A percentile compares a stretch with the other conserved stretches of the same genome.
These are phyloP conservation scores for Hirschfeldia incana DNA, from an alignment of 345 rosid species.

Conservation along the genomic window DNA sequence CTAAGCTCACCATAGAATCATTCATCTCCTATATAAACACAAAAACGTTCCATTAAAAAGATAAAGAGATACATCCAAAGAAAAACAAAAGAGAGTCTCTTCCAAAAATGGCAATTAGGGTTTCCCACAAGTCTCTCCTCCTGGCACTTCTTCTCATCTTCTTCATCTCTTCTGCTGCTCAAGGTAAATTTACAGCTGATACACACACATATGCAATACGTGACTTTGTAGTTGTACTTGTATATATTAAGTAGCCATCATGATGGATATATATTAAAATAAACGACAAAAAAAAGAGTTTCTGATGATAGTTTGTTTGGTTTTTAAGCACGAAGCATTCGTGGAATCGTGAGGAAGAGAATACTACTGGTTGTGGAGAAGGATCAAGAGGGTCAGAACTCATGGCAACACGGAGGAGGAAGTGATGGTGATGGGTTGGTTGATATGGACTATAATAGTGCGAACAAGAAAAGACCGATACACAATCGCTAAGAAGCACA, in stretches of 20 bases:
- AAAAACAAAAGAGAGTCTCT: constrained; percentile 13
- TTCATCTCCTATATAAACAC: constrained; percentile 38
- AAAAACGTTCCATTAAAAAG: constrained; percentile 27
- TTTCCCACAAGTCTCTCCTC: constrained; percentile 32
- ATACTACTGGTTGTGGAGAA: constrained; percentile 18
- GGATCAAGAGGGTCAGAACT: constrained; percentile 23
- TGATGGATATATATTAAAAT: neutral
- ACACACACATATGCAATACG: neutral
- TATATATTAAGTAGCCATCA: constrained; percentile 4
- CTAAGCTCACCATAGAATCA: constrained; percentile 31
- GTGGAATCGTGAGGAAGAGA: constrained; percentile 18
- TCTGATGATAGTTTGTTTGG: neutral
- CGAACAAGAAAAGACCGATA: constrained; percentile 42
- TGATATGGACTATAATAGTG: constrained; percentile 41
- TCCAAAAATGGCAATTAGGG: constrained; percentile 40
- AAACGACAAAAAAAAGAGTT: neutral
- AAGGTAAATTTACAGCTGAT: constrained; percentile 28
- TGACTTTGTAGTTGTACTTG: neutral
- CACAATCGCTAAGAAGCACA: constrained; percentile 30
- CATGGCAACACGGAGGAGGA: constrained; percentile 26
- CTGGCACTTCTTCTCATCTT: constrained; percentile 33
- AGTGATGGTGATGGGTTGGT: constrained; percentile 37
- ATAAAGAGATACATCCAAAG: constrained; percentile 12
- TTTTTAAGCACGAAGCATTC: constrained; percentile 19
- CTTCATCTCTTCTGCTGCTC: constrained; percentile 23